Evolutionary conservation across 345 rosid genomes (phyloP), one percentile per base, ranked within the genome.

Genomic region (Microthlaspi erraticum): DNA sequence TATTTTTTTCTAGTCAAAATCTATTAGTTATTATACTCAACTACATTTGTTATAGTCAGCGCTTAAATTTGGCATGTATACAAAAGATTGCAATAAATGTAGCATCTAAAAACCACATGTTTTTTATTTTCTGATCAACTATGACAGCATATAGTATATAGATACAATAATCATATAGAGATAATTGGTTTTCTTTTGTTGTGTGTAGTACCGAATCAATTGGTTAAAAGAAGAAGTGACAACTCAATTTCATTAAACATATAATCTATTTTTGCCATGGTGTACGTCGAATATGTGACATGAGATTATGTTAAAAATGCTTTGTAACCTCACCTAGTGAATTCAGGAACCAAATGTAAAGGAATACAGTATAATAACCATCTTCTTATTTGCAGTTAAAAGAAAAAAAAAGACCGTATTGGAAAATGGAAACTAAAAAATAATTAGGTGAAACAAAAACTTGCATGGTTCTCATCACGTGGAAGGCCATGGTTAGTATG

Each of bases 391-490:
- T 26, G 29, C 29, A 26, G 29, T 26, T 26, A 26, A 26, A 26
- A 26, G 29, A 26, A 26, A 26, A 5, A 26, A 26, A 26, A 26
- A 26, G 3, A 26, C 3, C 29, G 4, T 26, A 26, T 26, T 3
- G 29, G 29, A 26, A 2, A 26, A 3, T 26, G n/a, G n/a, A n/a
- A n/a, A n/a, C n/a, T n/a, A n/a, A n/a, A n/a, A n/a, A n/a, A 26
- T 26, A 38, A 12, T 5, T 20, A 26, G 33, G 33, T 50, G 8
- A 32, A 32, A 32, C 8, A 48, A 11, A 12, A 3, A 10, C 44
- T 62, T 62, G 67, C 68, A 63, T 63, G 68, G 71, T n/a, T 36
- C 36, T 19, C 12, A 10, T 64, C 9, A 13, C 44, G 23, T 49
- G 46, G 55, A 54, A 44, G 2, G 41, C 4, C 6, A 16, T 18